Base-by-base conservation (phyloP, 345 rosid species). In the Moricandia moricandioides region DNA sequence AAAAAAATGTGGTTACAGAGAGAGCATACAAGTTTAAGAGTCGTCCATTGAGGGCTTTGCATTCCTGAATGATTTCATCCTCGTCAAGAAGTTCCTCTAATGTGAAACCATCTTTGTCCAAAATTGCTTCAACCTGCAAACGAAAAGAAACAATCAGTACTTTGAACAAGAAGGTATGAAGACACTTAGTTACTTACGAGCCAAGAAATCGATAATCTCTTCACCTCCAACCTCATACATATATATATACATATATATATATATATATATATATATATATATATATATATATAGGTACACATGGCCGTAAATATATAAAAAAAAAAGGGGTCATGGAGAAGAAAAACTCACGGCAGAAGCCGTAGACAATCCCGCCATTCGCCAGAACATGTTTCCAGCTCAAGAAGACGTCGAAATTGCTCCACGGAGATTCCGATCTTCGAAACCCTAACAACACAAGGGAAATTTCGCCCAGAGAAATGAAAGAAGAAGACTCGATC, bases 61-160 rank as follows among this genome's bases (percentile, higher is more conserved):
- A 93, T 81, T 93, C 98, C 83, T 93, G 98, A 82, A 93, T 93
- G 34, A 93, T 86, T 79, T 93, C 98, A 83, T 91, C 98, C 86
- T 93, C 98, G 17, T 91, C 94, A 65, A 93, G 93, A 83, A 93
- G 96, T 84, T 93, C 98, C 74, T 93, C 96, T 82, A 93, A 58
- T 27, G 97, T 87, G 78, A 85, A 91, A 70, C 83, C 83, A 7
- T 87, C 96, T 83, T 91, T 93, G 60, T 93, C 98, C 84, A 93
- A 84, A 82, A 93, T 87, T 56, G 94, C 70, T 83, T 93, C 98
- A 86, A 93, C 94, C 98, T 93, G 84, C 73, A 80, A 74, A 47
- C n/a, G 1, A 17, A 62, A 37, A 51, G 16, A 39, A 39, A 39
- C 45, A 39, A 39, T 39, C 1, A 40, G 11, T 40, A 40, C 47